Evolutionary conservation across 345 rosid genomes (phyloP).

Genomic region (Sapria himalayana): DNA sequence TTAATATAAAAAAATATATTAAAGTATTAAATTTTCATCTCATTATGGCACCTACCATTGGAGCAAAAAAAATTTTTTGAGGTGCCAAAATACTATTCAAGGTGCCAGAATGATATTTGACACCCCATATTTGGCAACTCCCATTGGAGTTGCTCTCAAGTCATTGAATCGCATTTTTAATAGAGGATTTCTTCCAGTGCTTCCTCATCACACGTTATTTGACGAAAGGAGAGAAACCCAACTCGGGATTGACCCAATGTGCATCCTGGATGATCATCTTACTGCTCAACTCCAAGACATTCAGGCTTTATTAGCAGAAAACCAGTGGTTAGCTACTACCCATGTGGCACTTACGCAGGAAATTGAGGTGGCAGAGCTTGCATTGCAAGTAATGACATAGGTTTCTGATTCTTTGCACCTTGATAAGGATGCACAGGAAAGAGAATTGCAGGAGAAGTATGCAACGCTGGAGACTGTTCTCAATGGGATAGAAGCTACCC

Average conservation of each 20-base stretch:
- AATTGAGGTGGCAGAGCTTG: constrained; percentile 62
- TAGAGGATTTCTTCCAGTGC: constrained; percentile 35
- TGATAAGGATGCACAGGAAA: constrained; percentile 69
- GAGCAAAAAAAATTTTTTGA: too few species aligned
- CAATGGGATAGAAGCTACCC: constrained; percentile 43
- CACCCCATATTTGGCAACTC: too few species aligned
- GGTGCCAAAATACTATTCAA: too few species aligned
- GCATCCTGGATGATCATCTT: constrained; percentile 63
- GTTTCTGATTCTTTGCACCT: constrained; percentile 38
- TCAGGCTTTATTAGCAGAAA: constrained; percentile 70
- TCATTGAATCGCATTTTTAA: too few species aligned
- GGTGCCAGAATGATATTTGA: too few species aligned
- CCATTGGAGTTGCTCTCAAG: too few species aligned
- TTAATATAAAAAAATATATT: too few species aligned
- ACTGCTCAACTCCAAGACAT: constrained; percentile 75
- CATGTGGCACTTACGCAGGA: constrained; percentile 93
- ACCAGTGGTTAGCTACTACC: constrained; percentile 68
- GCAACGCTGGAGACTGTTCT: constrained; percentile 42
- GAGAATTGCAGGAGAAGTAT: constrained; percentile 71
- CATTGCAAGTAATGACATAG: constrained; percentile 44
- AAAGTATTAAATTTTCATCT: too few species aligned
- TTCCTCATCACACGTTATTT: constrained; percentile 28
- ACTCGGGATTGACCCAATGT: constrained; percentile 31
- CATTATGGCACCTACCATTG: too few species aligned
- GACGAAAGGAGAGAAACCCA: constrained; percentile 52